Conservation (phyloP, 805 yeast species). For the Yamadazyma philogaea region DNA sequence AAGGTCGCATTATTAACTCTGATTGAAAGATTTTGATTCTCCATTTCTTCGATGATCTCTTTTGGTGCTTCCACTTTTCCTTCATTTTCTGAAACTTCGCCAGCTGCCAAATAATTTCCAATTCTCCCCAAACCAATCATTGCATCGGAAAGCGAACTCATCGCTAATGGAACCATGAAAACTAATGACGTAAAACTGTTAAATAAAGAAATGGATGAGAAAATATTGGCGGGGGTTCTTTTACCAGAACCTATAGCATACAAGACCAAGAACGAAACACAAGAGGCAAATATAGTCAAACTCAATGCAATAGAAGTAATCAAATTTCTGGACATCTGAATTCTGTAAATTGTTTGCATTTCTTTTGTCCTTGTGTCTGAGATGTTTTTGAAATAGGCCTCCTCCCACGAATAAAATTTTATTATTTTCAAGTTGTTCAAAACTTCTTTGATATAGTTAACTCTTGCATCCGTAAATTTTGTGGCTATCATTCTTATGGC, state of each 20-base stretch:
- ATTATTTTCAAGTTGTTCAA: slow-evolving; percentile 75
- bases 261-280: slow-evolving; percentile 47
- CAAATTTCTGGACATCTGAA: slow-evolving; percentile 65
- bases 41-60: slow-evolving; percentile 22
- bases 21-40: slow-evolving; percentile 21
- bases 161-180: slow-evolving; percentile 66
- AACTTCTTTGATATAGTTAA: slow-evolving; percentile 73
- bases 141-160: slow-evolving; percentile 68
- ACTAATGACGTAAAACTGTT: slow-evolving; percentile 59
- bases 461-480: slow-evolving; percentile 70
- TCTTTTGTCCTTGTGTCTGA: slow-evolving; percentile 57
- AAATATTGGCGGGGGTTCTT: slow-evolving; percentile 58
- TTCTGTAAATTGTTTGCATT: slow-evolving; percentile 54
- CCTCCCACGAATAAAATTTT: slow-evolving; percentile 90
- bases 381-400: slow-evolving; percentile 62
- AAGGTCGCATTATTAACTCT: slow-evolving; percentile 23
- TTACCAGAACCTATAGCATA: slow-evolving; percentile 29
- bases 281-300: slow-evolving; percentile 68
- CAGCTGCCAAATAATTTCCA: slow-evolving; percentile 48
- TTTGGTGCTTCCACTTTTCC: slow-evolving; percentile 23
- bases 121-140: slow-evolving; percentile 58
- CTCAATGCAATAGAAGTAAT: slow-evolving; percentile 62
- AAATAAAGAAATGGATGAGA: slow-evolving; percentile 69
- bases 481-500: slow-evolving; percentile 55
- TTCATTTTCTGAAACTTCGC: slow-evolving; percentile 37